Percentiles rank a stretch among this genome's conserved stretches.
Conservation (phyloP, 2,329 filamentous ascomycete genomes). For the Fusarium marasasianum region DNA sequence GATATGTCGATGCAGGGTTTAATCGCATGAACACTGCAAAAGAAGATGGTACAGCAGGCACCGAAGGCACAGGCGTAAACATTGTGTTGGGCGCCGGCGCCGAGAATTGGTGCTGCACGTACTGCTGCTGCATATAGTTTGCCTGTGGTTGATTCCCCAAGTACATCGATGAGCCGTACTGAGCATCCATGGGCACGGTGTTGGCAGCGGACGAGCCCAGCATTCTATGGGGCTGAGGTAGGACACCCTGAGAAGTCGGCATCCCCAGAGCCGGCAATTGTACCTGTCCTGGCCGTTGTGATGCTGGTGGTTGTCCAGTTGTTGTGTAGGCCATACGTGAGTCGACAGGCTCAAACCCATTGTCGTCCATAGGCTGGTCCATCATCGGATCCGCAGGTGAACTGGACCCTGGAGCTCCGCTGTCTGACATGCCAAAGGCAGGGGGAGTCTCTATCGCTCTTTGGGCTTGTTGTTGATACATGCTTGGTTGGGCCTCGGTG, state of each 20-base stretch:
- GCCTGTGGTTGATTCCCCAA: slow-evolving; percentile 51
- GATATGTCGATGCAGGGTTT: slow-evolving; percentile 68
- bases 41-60: slow-evolving; percentile 33
- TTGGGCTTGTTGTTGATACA: neutral
- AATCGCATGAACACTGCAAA: slow-evolving; percentile 76
- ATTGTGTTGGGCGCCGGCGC: slow-evolving; percentile 36
- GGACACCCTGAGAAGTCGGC: slow-evolving; percentile 20
- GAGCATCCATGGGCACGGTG: slow-evolving; percentile 46
- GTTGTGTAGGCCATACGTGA: slow-evolving; percentile 41
- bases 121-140: slow-evolving; percentile 48
- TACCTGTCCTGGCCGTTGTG: slow-evolving; percentile 13
- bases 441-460: neutral
- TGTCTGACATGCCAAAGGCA: slow-evolving; percentile 3
- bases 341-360: slow-evolving; percentile 36
- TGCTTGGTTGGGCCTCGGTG: neutral
- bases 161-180: slow-evolving; percentile 52
- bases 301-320: slow-evolving; percentile 14
- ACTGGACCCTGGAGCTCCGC: slow-evolving; percentile 18
- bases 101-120: slow-evolving; percentile 44
- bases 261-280: slow-evolving; percentile 36
- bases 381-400: slow-evolving; percentile 30
- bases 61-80: slow-evolving; percentile 36
- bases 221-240: slow-evolving; percentile 38
- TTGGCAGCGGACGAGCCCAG: slow-evolving; percentile 38
- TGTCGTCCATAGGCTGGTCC: slow-evolving; percentile 29